Evolutionary conservation across 164 flowering plant species (phyloP).

Genomic region (Nymphaea colorata): DNA sequence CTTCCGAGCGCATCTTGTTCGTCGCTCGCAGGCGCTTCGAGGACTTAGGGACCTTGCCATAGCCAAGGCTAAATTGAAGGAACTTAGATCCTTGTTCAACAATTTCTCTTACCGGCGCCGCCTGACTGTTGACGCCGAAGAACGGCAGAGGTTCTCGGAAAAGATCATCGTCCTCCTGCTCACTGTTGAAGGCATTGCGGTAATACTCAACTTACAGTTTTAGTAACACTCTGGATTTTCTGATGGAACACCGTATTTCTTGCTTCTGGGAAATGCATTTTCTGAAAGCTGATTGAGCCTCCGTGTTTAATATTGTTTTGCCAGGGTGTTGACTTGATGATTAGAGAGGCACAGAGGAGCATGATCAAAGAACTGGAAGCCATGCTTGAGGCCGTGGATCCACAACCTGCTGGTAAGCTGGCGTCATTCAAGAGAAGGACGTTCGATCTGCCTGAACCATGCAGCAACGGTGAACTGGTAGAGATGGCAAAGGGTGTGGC

Average conservation of each 20-base stretch:
- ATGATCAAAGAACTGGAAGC: conserved; percentile 93
- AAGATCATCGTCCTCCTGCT: conserved; percentile 84
- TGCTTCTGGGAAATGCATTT: neutral
- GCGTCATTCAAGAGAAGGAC: conserved; percentile 65
- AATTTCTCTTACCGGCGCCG: conserved; percentile 67
- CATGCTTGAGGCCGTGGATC: conserved; percentile 94
- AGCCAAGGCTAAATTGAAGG: conserved; percentile 82
- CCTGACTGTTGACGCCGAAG: conserved; percentile 55
- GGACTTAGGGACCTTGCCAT: conserved; percentile 76
- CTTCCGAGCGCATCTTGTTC: conserved; percentile 71
- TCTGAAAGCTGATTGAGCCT: neutral
- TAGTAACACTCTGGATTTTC: neutral
- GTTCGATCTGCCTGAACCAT: conserved; percentile 62
- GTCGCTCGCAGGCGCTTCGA: conserved; percentile 70
- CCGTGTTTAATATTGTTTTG: neutral
- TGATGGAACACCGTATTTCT: neutral
- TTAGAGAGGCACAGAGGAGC: conserved; percentile 64
- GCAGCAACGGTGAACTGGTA: conserved; percentile 30
- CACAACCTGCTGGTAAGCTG: conserved; percentile 58
- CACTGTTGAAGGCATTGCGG: conserved; percentile 92
- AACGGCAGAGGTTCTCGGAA: conserved; percentile 81
- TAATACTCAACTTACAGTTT: conserved; percentile 10
- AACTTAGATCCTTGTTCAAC: conserved; percentile 58
- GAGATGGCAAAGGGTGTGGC: conserved; percentile 89
- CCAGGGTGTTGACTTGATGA: conserved; percentile 82